Evolutionary conservation across 148 eudicot species (phyloP).

Genomic region (Rhododendron ovatum): DNA sequence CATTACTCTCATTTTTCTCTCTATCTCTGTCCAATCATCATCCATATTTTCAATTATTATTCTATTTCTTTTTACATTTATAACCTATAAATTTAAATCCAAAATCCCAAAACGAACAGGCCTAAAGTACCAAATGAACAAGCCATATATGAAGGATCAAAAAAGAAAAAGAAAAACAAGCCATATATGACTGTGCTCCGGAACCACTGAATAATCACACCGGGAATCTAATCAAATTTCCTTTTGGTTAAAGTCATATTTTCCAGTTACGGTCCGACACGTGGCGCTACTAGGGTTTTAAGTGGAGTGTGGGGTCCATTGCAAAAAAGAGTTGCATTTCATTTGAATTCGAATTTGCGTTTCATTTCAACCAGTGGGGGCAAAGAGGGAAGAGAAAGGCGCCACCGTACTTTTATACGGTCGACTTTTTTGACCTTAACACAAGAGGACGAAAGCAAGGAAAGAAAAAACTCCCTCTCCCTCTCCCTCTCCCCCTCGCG

Average conservation of each 20-base stretch:
- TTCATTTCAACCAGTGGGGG: conserved; percentile 15
- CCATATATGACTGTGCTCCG: too few species aligned
- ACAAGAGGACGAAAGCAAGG: neutral
- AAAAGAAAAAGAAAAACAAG: too few species aligned
- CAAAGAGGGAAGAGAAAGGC: neutral
- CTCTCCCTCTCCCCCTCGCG: neutral
- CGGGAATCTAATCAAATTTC: neutral
- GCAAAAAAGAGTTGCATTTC: conserved; percentile 12
- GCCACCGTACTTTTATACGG: conserved; percentile 12
- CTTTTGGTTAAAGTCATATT: neutral
- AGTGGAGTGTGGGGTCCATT: neutral
- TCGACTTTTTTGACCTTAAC: conserved; percentile 47
- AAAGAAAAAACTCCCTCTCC: conserved; percentile 30
- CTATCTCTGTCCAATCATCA: too few species aligned
- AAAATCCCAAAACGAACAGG: too few species aligned
- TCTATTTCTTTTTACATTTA: too few species aligned
- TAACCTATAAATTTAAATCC: too few species aligned
- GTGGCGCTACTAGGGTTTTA: neutral
- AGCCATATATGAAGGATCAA: too few species aligned
- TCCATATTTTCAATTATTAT: too few species aligned
- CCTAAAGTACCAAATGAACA: too few species aligned
- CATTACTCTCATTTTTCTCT: too few species aligned
- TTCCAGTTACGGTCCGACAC: neutral
- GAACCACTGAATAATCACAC: neutral
- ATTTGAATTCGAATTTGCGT: conserved; percentile 32